Percentiles rank a stretch among this genome's conserved stretches.
Evolutionary conservation across 345 rosid genomes (phyloP).

Genomic region (Citrus maxima): DNA sequence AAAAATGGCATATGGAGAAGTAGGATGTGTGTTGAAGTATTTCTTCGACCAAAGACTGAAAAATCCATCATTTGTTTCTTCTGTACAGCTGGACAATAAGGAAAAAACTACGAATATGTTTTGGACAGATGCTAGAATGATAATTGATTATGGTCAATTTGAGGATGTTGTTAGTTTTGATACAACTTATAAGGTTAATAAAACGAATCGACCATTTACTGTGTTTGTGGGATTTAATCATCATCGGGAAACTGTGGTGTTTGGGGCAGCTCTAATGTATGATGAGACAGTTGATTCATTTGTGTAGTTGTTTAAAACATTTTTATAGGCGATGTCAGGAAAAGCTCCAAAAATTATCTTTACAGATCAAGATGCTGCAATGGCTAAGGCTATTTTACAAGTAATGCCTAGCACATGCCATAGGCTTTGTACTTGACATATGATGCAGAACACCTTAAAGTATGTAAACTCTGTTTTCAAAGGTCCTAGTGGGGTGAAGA

Average conservation of each 20-base stretch:
- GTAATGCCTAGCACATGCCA: neutral
- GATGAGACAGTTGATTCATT: no score
- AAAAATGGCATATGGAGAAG: neutral
- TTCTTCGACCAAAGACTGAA: neutral
- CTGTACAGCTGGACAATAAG: neutral
- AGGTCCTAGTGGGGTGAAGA: no score
- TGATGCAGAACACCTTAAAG: neutral
- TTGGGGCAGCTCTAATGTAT: no score
- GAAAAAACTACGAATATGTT: constrained; percentile 7
- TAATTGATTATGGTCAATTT: constrained; percentile 5
- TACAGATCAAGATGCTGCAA: neutral
- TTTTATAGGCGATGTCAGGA: no score
- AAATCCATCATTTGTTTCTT: neutral
- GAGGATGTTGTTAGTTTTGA: neutral
- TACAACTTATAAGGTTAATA: neutral
- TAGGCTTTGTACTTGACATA: neutral
- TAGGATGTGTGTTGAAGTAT: neutral
- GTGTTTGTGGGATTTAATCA: constrained; percentile 7
- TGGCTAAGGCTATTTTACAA: neutral
- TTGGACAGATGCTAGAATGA: constrained; percentile 6
- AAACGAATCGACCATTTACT: neutral
- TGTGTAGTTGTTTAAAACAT: no score
- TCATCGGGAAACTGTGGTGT: neutral
- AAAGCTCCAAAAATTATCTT: no score
- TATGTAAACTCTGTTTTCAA: neutral